Evolutionary conservation across 2,329 filamentous ascomycete genomes (phyloP).

Genomic region (Phialocephala sp.): DNA sequence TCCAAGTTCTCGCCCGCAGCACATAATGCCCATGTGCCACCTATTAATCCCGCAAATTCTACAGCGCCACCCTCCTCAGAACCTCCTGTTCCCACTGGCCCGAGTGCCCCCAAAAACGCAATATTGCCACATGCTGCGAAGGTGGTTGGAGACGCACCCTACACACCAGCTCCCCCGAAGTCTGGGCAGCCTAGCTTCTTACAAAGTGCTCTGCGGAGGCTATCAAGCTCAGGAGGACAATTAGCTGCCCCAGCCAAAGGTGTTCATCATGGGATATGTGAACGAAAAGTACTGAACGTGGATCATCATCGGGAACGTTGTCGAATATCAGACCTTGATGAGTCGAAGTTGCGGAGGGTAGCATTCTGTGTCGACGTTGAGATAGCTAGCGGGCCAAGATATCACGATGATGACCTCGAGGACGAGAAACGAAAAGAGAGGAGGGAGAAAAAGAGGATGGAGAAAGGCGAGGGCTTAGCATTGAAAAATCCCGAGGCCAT

Average conservation of each 20-base stretch:
- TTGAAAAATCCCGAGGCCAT: slow-evolving; percentile 69
- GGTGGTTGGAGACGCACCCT: slow-evolving; percentile 66
- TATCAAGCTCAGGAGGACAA: slow-evolving; percentile 71
- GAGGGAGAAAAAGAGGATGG: slow-evolving; percentile 62
- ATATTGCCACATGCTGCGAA: slow-evolving; percentile 62
- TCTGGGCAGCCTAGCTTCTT: slow-evolving; percentile 74
- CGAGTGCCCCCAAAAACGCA: slow-evolving; percentile 58
- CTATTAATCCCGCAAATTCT: slow-evolving; percentile 37
- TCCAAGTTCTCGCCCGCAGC: slow-evolving; percentile 77
- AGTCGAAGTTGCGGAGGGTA: slow-evolving; percentile 82
- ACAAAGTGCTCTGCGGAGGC: slow-evolving; percentile 77
- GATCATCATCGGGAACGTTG: slow-evolving; percentile 82
- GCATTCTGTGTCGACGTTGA: slow-evolving; percentile 98
- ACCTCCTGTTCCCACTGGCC: slow-evolving; percentile 43
- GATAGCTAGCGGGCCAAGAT: slow-evolving; percentile 86
- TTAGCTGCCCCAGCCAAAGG: slow-evolving; percentile 47
- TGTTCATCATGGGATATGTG: slow-evolving; percentile 73
- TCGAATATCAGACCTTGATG: slow-evolving; percentile 77
- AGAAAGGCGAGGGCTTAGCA: slow-evolving; percentile 76
- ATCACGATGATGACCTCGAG: slow-evolving; percentile 62
- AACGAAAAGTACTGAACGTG: slow-evolving; percentile 83
- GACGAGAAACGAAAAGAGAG: slow-evolving; percentile 52
- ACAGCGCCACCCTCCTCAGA: slow-evolving; percentile 37
- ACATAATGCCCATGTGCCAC: slow-evolving; percentile 37
- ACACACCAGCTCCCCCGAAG: slow-evolving; percentile 77